phyloP scores from a whole-genome alignment of 352 stramenopile species.

The Pythium myriotylum region DNA sequence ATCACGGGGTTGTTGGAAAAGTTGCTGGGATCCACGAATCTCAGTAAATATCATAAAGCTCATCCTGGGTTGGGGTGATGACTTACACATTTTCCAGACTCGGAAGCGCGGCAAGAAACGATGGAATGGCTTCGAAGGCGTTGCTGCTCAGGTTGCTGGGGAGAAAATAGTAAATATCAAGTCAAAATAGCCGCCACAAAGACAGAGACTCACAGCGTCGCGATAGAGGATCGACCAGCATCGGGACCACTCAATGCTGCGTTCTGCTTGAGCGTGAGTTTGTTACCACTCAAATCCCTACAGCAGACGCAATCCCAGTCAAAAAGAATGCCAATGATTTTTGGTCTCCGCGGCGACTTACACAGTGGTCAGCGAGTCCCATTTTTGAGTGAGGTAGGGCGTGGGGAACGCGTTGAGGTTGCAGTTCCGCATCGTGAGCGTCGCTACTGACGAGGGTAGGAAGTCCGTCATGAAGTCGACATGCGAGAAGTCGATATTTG shows the following conservation, averaged over 20 bases:
- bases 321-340: no score
- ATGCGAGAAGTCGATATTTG: constrained; percentile 5
- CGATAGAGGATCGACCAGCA: not conserved
- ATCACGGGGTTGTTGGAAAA: constrained; percentile 6
- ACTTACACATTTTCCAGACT: not conserved
- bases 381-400: not conserved
- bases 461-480: constrained; percentile 3
- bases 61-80: no score
- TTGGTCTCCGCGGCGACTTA: no score
- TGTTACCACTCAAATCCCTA: constrained; percentile 9
- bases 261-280: not conserved
- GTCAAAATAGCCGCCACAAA: no score
- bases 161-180: not conserved
- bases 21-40: not conserved
- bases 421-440: not conserved
- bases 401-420: not conserved
- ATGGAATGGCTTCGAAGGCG: constrained; percentile 2
- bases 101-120: not conserved
- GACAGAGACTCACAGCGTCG: constrained; percentile 1
- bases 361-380: constrained; percentile 1
- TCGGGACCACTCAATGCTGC: not conserved
- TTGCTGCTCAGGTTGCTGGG: constrained; percentile 6
- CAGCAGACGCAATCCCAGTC: no score
- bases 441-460: constrained; percentile 1
- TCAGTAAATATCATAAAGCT: not conserved